phyloP scores from a whole-genome alignment of 2,329 filamentous ascomycete genomes.

The Aspergillus fumigatiaffinis region DNA sequence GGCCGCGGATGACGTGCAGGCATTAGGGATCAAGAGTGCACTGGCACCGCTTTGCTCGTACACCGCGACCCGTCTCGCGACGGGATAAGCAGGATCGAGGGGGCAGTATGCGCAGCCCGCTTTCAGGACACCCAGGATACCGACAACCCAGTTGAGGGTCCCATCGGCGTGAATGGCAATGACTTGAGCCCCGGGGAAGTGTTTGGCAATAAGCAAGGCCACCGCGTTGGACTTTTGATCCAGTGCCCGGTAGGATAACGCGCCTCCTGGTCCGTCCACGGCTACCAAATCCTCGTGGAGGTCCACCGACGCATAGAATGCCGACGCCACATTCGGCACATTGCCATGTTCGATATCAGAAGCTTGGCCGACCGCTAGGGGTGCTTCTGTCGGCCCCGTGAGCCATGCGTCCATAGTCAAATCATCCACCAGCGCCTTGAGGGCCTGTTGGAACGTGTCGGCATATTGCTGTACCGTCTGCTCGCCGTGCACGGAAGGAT shows the following conservation, averaged over 20 bases:
- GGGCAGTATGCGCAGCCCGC: neutral
- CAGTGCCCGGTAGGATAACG: neutral
- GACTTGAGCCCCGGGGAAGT: neutral
- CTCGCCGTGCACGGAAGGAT: neutral
- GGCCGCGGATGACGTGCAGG: neutral
- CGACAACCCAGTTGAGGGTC: neutral
- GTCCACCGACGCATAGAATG: neutral
- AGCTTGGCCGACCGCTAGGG: no score
- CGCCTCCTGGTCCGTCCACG: neutral
- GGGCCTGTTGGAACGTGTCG: neutral
- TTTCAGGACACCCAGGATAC: neutral
- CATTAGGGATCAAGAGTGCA: neutral
- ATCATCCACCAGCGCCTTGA: neutral
- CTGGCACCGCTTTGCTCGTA: neutral
- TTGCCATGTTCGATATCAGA: neutral
- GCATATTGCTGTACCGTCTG: neutral
- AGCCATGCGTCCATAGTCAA: neutral
- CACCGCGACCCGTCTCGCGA: neutral
- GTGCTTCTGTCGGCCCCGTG: no score
- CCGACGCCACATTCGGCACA: neutral
- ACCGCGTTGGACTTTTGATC: neutral
- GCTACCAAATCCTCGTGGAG: neutral
- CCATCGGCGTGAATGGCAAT: neutral
- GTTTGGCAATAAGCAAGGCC: neutral
- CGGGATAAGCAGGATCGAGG: neutral